These are phyloP conservation scores for Monosporozyma unispora DNA, from an alignment of 805 yeast genomes.

Conservation along the genomic window DNA sequence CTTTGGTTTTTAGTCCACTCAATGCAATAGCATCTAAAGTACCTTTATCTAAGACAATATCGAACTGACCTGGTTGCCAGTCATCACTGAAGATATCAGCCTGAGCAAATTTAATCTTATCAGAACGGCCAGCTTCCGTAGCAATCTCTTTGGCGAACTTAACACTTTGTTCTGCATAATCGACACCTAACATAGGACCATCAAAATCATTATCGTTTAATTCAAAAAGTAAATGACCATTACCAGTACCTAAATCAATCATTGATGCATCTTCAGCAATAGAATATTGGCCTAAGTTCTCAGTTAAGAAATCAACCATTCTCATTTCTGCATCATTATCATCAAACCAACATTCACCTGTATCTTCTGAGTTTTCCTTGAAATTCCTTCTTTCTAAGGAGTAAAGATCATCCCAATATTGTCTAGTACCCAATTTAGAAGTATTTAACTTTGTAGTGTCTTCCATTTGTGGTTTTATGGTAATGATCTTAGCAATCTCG, in stretches of 20 bases:
- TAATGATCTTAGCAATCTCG: background rate
- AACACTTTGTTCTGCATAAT: conserved; percentile 77
- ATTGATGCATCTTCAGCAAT: conserved; percentile 35
- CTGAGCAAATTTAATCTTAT: conserved; percentile 43
- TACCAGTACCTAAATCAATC: conserved; percentile 90
- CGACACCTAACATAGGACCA: conserved; percentile 63
- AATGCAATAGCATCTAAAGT: conserved; percentile 95
- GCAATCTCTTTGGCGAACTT: conserved; percentile 61
- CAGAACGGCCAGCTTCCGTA: conserved; percentile 28
- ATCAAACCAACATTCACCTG: conserved; percentile 95
- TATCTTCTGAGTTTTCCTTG: conserved; percentile 63
- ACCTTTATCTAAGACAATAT: conserved; percentile 84
- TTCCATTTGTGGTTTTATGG: conserved; percentile 19
- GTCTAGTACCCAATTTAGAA: conserved; percentile 78
- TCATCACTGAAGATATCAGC: conserved; percentile 54
- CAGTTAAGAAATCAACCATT: conserved; percentile 63
- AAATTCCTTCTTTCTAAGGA: conserved; percentile 64
- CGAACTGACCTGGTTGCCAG: conserved; percentile 42
- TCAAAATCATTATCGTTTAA: conserved; percentile 55
- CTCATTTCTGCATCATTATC: conserved; percentile 88
- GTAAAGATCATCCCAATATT: conserved; percentile 90
- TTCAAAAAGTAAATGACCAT: conserved; percentile 79
- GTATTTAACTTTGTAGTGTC: conserved; percentile 47
- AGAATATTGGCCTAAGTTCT: conserved; percentile 34
- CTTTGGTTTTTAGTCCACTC: conserved; percentile 46